A percentile compares a stretch with the other conserved stretches of the same genome.
These are phyloP conservation scores for Letharia columbiana DNA, from an alignment of 495 filamentous ascomycete species.

Conservation along the genomic window DNA sequence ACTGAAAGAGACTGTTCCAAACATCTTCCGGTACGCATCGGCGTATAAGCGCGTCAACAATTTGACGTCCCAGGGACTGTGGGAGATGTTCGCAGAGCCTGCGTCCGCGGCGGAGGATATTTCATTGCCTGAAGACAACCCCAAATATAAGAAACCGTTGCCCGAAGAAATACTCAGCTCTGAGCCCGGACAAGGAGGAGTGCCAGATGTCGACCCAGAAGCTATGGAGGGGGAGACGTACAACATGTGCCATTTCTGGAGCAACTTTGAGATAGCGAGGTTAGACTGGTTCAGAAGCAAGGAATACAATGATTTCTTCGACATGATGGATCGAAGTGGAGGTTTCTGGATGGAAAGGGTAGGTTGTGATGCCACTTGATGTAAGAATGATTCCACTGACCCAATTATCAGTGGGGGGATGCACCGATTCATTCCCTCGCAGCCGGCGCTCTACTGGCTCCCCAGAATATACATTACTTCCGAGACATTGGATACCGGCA, in stretches of 20 bases:
- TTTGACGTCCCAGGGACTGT: constrained; percentile 81
- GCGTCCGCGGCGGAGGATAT: constrained; percentile 45
- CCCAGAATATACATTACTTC: constrained; percentile 94
- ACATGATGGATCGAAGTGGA: constrained; percentile 97
- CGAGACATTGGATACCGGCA: constrained; percentile 97
- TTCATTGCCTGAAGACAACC: constrained; percentile 48
- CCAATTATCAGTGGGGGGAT: constrained; percentile 75
- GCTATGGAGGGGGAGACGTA: constrained; percentile 96
- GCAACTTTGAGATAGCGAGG: constrained; percentile 97
- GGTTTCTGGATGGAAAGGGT: constrained; percentile 99
- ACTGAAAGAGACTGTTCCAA: constrained; percentile 93
- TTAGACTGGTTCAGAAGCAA: constrained; percentile 94
- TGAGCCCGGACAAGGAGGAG: constrained; percentile 61
- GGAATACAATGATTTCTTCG: constrained; percentile 95
- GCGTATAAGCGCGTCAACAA: constrained; percentile 94
- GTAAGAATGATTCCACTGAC: constrained; percentile 26
- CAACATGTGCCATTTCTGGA: constrained; percentile 99
- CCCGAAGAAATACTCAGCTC: constrained; percentile 76
- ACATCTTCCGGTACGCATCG: constrained; percentile 99
- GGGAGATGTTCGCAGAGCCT: constrained; percentile 96
- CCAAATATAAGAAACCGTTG: constrained; percentile 60
- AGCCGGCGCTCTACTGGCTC: constrained; percentile 75
- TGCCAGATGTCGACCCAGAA: constrained; percentile 80
- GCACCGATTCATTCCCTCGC: constrained; percentile 97
- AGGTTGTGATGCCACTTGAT: constrained; percentile 30